Conservation (phyloP, 1,284 basidiomycete species). For the Pascua sp. region DNA sequence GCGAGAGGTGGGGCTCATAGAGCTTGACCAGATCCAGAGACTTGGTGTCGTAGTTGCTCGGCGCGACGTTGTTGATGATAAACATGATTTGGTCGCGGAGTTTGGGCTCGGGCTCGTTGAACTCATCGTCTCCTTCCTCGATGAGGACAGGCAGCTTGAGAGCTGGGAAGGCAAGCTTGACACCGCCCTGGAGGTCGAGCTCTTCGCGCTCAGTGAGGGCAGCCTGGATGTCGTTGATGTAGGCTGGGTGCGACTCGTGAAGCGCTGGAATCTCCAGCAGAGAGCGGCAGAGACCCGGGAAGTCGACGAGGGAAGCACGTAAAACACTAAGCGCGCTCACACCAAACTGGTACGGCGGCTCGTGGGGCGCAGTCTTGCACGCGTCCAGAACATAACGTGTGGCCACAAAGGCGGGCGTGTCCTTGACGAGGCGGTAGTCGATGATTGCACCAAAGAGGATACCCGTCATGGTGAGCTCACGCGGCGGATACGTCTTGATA, state of each 20-base stretch:
- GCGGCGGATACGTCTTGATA: slow-evolving; percentile 93
- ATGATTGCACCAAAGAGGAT: slow-evolving; percentile 96
- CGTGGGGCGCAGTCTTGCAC: slow-evolving; percentile 73
- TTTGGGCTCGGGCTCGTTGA: slow-evolving; percentile 74
- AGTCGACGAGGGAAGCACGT: slow-evolving; percentile 82
- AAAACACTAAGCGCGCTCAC: slow-evolving; percentile 86
- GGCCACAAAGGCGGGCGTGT: slow-evolving; percentile 92
- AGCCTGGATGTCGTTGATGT: slow-evolving; percentile 70
- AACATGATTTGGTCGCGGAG: slow-evolving; percentile 92
- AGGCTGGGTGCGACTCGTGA: slow-evolving; percentile 78
- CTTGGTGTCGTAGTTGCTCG: slow-evolving; percentile 87
- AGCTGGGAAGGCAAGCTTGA: slow-evolving; percentile 48
- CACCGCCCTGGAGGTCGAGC: slow-evolving; percentile 52
- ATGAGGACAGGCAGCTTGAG: slow-evolving; percentile 50
- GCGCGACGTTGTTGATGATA: slow-evolving; percentile 96
- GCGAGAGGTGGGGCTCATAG: slow-evolving; percentile 75
- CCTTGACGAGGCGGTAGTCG: slow-evolving; percentile 88
- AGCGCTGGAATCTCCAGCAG: slow-evolving; percentile 83
- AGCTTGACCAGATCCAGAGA: slow-evolving; percentile 74
- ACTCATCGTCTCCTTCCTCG: slow-evolving; percentile 55
- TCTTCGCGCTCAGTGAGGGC: slow-evolving; percentile 56
- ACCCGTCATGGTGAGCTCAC: slow-evolving; percentile 93
- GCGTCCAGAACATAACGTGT: slow-evolving; percentile 96
- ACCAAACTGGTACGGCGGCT: slow-evolving; percentile 94
- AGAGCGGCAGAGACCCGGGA: slow-evolving; percentile 89